Base-by-base conservation (phyloP, 495 filamentous ascomycete genomes). In the Podospora appendiculata region DNA sequence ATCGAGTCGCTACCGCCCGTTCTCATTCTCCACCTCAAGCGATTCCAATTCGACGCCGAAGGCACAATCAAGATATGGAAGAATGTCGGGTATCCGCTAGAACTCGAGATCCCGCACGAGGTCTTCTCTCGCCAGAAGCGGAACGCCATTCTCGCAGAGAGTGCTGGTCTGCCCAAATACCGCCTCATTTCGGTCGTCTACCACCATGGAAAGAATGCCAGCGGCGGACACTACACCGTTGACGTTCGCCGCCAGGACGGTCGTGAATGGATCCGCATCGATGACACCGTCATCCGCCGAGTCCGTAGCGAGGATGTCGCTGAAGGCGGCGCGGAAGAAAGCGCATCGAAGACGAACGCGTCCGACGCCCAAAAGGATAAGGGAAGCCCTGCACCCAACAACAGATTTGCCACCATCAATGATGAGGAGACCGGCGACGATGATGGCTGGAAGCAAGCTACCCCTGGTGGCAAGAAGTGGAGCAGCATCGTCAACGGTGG, bases 41-140 rank as follows among this genome's bases (percentile, higher is more conserved):
- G 94, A 10, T 98, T 98, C 77, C 89, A 96, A 59, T 97, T 94
- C 64, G 90, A 96, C 50, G 87, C 83, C 58, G 76, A 81, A n/a
- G 90, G 90, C 11, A 94, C 90, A 1, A 87, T 95, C 61, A 98
- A 98, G 70, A 95, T 97, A 53, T 97, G 92, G 92, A 98, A 96
- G 75, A 92, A 90, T 70, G 77, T 98, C 58, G 92, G 89, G 36
- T 97, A 98, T 60, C 93, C 93, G 0, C 75, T 97, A 12, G 90
- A 96, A 59, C 79, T 97, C 38, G 93, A 96, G 64, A 89, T 98
- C 56, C 93, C 93, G 1, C 84, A 84, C 32, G 94, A 97, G 63
- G 85, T 93, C n/a, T 87, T 98, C 66, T 85, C 89, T 6, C 79
- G 82, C 16, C 78, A 82, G 51, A 85, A 81, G 58, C 82, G 90